Percentiles rank a stretch among this genome's conserved stretches.
Evolutionary conservation across 2,329 filamentous ascomycete genomes (phyloP).

Genomic region (Apiospora phragmitis): DNA sequence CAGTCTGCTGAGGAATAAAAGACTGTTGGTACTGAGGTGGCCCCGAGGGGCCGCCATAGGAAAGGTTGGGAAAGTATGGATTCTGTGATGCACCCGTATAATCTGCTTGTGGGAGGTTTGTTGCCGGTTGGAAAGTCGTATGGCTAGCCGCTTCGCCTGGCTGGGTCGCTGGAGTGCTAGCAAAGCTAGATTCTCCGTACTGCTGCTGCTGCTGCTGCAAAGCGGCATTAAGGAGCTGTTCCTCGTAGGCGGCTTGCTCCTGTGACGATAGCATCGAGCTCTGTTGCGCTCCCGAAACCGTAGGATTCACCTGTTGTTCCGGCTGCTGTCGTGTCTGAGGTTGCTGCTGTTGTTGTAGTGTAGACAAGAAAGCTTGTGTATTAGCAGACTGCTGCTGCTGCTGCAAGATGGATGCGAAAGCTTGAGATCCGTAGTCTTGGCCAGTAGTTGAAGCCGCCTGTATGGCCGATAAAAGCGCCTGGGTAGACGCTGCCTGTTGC

Average conservation of each 20-base stretch:
- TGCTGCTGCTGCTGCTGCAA: background rate
- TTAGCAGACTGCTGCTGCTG: background rate
- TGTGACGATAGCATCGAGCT: background rate
- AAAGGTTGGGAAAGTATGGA: too few species aligned
- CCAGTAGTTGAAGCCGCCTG: background rate
- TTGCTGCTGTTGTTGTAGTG: background rate
- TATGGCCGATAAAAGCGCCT: background rate
- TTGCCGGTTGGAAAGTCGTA: background rate
- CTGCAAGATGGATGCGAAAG: background rate
- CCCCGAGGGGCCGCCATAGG: background rate
- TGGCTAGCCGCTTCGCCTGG: background rate
- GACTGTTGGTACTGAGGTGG: background rate
- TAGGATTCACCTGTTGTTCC: background rate
- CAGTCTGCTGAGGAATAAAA: background rate
- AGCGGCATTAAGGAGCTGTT: background rate
- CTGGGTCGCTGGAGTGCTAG: background rate
- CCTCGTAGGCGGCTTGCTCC: background rate
- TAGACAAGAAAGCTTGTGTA: background rate
- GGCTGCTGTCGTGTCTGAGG: background rate
- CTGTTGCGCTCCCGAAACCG: background rate
- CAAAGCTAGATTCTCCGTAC: background rate
- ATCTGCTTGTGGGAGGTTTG: background rate
- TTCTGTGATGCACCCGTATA: background rate
- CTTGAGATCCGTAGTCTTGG: background rate
- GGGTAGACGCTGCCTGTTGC: background rate